phyloP scores from a whole-genome alignment of 345 rosid species.

The Arabis alpina region DNA sequence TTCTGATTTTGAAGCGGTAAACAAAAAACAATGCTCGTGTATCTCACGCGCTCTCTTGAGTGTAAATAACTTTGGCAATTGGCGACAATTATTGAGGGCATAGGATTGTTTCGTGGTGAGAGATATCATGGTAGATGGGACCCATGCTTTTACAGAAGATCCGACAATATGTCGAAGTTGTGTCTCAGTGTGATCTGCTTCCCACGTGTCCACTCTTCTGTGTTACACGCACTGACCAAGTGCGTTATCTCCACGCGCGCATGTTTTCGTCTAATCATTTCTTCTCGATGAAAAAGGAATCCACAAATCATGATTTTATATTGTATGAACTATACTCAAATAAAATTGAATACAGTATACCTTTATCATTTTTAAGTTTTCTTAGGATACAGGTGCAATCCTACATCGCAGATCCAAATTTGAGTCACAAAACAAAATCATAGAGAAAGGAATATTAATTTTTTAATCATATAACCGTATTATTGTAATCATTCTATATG shows the following conservation, averaged over 20 bases:
- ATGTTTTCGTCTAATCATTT: constrained; percentile 28
- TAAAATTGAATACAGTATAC: neutral
- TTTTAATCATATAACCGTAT: neutral
- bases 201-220: constrained; percentile 31
- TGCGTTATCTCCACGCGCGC: constrained; percentile 38
- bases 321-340: neutral
- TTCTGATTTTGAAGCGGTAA: too few relatives aligned
- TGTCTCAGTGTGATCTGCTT: constrained; percentile 37
- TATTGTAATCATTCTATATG: constrained; percentile 19
- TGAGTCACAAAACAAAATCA: constrained; percentile 3
- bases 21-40: neutral
- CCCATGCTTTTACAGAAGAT: constrained; percentile 30
- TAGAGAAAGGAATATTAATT: neutral
- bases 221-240: constrained; percentile 7
- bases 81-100: constrained; percentile 39
- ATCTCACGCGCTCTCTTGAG: neutral
- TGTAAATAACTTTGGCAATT: neutral
- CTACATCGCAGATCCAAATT: constrained; percentile 16
- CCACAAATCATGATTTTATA: constrained; percentile 1
- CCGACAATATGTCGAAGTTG: constrained; percentile 40
- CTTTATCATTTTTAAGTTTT: neutral
- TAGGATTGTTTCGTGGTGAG: constrained; percentile 19
- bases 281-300: constrained; percentile 5
- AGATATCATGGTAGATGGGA: constrained; percentile 13
- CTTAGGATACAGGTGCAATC: neutral